Base-by-base conservation (phyloP, 305 asterid genomes). In the Fraxinus xanthoxyloides region DNA sequence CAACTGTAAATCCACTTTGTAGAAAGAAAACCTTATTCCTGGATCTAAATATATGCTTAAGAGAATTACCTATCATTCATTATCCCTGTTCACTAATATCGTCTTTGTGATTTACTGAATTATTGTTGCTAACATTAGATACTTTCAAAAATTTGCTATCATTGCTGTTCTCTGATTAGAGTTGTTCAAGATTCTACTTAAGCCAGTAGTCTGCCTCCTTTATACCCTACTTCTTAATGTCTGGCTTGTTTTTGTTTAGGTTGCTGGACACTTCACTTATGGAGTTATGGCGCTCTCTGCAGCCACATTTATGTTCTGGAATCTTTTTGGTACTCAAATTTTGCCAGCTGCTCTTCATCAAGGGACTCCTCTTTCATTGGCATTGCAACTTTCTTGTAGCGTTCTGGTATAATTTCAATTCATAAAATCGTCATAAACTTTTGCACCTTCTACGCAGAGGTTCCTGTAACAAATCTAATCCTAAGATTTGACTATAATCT, bases 291-390 rank as follows among this genome's bases (percentile, higher is more conserved):
- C 97, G 2, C 90, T 96, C 82, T 94, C 99, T 83, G 97, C 95
- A 82, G 98, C 98, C 87, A 96, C 99, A 81, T 96, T 93, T 90
- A 81, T 90, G 91, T 92, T 96, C 93, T 96, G 99, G 98, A 96
- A 89, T 87, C 87, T 89, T 80, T 91, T 92, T 86, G 97, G 99
- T 86, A 84, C 94, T 19, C 94, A 76, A 67, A 67, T 94, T 84
- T 90, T 96, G 86, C 98, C 99, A 56, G 94, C 95, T 72, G 87
- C 97, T 83, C 88, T 96, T 85, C 88, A 92, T 88, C 98, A 94
- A 86, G 98, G 98, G 86, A 91, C 91, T 90, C 82, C 92, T 46
- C 91, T 93, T 90, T 94, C 98, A 56, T 84, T 96, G 91, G 99
- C 99, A 0, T 85, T 94, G 92, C 99, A 94, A 87, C 98, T 96